A percentile compares a stretch with the other conserved stretches of the same genome.
Conservation (phyloP, 2,329 filamentous ascomycete species). For the Arachnopeziza araneosa region DNA sequence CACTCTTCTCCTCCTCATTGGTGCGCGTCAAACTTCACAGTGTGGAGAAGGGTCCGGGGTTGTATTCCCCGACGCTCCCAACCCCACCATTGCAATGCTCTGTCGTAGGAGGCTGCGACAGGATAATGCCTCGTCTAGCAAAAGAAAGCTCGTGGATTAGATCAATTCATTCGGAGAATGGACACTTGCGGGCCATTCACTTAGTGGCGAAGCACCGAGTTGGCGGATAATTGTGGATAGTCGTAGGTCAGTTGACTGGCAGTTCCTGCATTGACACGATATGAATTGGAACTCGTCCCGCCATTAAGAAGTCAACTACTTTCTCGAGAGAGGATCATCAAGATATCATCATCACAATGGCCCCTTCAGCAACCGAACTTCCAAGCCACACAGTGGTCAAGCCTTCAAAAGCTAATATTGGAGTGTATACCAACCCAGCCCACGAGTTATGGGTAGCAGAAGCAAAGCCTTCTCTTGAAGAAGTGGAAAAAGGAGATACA, state of each 20-base stretch:
- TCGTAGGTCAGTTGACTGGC: not conserved
- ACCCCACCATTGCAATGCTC: constrained; percentile 1
- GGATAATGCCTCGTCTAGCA: not conserved
- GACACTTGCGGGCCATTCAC: too few relatives aligned
- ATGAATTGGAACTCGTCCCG: not conserved
- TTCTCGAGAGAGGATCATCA: not conserved
- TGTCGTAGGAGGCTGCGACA: not conserved
- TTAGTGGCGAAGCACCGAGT: not conserved
- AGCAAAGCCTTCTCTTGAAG: constrained; percentile 59
- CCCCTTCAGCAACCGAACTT: constrained; percentile 24
- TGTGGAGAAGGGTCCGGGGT: constrained; percentile 6
- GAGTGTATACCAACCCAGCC: constrained; percentile 88
- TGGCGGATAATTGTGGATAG: not conserved
- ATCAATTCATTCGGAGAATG: not conserved
- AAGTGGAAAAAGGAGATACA: constrained; percentile 54
- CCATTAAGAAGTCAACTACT: not conserved
- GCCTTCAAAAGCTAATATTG: constrained; percentile 76
- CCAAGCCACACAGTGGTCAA: constrained; percentile 14
- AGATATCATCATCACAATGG: constrained; percentile 13
- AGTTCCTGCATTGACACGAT: not conserved
- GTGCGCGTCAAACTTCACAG: constrained; percentile 7
- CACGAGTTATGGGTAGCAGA: constrained; percentile 88
- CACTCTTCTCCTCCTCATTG: constrained; percentile 1
- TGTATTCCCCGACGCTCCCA: constrained; percentile 5
- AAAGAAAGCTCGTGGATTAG: not conserved